Evolutionary conservation across 1,284 basidiomycete species (phyloP), one percentile per base, ranked within the genome.

Genomic region (Exobasidium cylindrosporum): DNA sequence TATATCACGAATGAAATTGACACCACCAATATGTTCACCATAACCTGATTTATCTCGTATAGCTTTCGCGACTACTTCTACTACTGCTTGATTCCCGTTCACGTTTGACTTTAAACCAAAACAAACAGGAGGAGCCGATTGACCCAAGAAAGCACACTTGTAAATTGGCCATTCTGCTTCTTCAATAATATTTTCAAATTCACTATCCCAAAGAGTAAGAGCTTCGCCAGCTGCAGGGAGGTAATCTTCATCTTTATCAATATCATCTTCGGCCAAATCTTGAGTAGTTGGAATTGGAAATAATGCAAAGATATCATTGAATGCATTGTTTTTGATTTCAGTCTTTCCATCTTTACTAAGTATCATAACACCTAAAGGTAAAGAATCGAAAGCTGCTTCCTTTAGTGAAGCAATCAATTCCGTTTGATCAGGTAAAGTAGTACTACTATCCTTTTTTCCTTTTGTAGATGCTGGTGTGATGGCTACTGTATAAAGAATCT

Each of bases 131-230:
- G 35, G 35, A 10, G 35, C 10, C 10, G 7, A 40, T 40, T 40
- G 10, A 40, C 70, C 73, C 0, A 69, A 57, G 21, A 76, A 54
- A 44, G 73, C 62, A n/a, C 72, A 70, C 10, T 67, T 60, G 60
- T 76, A 76, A 60, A 76, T 76, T 28, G 73, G 73, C 52, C 61
- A 76, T 4, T 68, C 52, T n/a, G 67, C 32, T 49, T 69, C 66
- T 0, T 66, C 68, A 58, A 74, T 67, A 6, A 67, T 68, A 35
- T 68, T 30, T 52, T 58, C 57, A 53, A 73, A 75, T 40, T 72
- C 62, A 40, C 73, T 71, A 5, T 66, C 66, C 58, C 64, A 73
- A 62, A 71, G 73, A 29, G 65, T 58, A 70, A 75, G 69, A 32
- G 61, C 64, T 35, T 70, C 68, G 17, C 35, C 65, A 14, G 73